Evolutionary conservation across 352 stramenopile genomes (phyloP).

Genomic region (Plasmopara viticola): DNA sequence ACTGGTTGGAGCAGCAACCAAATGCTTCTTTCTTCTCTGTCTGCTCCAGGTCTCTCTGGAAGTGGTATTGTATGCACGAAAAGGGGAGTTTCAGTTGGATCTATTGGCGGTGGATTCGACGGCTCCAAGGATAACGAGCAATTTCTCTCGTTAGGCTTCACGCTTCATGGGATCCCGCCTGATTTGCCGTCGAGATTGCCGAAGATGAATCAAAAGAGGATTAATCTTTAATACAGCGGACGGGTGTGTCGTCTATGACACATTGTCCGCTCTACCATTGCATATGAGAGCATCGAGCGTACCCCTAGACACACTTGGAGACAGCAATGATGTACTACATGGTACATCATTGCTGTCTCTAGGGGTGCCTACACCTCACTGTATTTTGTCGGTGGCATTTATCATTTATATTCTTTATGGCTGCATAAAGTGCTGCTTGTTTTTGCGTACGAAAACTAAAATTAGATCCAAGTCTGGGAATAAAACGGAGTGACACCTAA

Average conservation of each 20-base stretch:
- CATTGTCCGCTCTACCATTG: neutral
- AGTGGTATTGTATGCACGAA: conserved; percentile 24
- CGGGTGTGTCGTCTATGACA: neutral
- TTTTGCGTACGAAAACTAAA: no score
- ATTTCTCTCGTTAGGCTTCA: conserved; percentile 2
- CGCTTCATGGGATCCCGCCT: conserved; percentile 2
- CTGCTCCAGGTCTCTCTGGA: conserved; percentile 19
- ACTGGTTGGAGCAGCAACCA: conserved; percentile 1
- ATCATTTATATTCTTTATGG: no score
- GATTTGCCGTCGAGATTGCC: neutral
- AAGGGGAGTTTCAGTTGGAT: conserved; percentile 10
- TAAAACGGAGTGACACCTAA: no score
- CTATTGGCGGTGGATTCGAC: conserved; percentile 4
- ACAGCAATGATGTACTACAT: no score
- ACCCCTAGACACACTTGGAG: neutral
- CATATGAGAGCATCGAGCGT: neutral
- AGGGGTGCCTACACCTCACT: no score
- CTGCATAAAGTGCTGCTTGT: no score
- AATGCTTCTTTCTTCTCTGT: conserved; percentile 8
- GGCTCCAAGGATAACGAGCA: neutral
- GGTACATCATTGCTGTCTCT: no score
- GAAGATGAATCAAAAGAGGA: neutral
- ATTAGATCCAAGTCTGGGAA: no score
- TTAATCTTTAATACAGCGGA: neutral
- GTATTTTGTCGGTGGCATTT: no score